Conservation (phyloP, 352 stramenopile species). For the Stephanocyclus meneghinianus region DNA sequence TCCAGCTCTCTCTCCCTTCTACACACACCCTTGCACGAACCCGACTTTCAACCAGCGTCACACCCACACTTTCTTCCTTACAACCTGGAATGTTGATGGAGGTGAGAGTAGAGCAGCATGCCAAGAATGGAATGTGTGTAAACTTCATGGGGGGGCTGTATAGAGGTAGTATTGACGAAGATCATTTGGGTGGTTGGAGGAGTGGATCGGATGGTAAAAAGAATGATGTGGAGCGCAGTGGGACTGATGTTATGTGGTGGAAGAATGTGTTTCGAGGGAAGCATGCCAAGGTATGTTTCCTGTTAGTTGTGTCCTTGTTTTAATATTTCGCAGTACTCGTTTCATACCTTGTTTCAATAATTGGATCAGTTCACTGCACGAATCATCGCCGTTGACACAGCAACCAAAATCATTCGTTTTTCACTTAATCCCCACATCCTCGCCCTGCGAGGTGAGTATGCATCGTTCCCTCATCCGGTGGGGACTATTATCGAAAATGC, state of each 20-base stretch:
- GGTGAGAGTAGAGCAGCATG: constrained; percentile 86
- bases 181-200: constrained; percentile 65
- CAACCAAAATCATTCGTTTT: constrained; percentile 80
- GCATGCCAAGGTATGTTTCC: constrained; percentile 34
- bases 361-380: constrained; percentile 59
- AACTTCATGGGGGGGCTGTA: constrained; percentile 73
- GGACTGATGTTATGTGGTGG: constrained; percentile 50
- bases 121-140: constrained; percentile 80
- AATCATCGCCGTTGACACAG: constrained; percentile 76
- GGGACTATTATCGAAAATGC: constrained; percentile 68
- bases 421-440: constrained; percentile 76
- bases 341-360: background rate
- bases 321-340: constrained; percentile 9
- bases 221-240: constrained; percentile 4
- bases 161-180: constrained; percentile 73
- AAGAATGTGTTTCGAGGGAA: constrained; percentile 62
- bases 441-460: constrained; percentile 33
- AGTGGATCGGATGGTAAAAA: constrained; percentile 19
- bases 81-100: constrained; percentile 91
- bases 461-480: constrained; percentile 38
- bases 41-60: constrained; percentile 27
- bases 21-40: constrained; percentile 35
- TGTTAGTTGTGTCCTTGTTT: background rate
- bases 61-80: constrained; percentile 88
- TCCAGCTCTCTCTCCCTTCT: constrained; percentile 55